Evolutionary conservation across 441 rosid genomes (phyloP).

Genomic region (Capsella rubella): DNA sequence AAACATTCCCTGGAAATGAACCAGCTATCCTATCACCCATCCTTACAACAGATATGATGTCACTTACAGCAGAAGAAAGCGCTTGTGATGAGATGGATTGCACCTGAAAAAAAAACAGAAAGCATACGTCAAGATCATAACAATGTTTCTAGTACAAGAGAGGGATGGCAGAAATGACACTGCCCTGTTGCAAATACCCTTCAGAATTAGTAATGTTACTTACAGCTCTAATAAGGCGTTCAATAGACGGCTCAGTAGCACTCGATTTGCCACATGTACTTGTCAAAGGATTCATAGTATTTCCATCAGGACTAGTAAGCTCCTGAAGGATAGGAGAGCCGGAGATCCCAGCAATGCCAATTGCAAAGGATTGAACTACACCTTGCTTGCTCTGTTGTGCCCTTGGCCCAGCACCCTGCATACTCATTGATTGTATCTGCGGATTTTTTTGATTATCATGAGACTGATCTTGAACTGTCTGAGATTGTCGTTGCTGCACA

Average conservation of each 20-base stretch:
- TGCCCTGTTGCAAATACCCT: background rate
- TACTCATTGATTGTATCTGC: constrained; percentile 65
- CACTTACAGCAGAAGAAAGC: constrained; percentile 77
- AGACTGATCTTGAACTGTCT: constrained; percentile 64
- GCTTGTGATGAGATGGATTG: constrained; percentile 74
- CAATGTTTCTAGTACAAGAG: constrained; percentile 20
- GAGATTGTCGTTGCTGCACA: constrained; percentile 67
- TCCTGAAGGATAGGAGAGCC: constrained; percentile 94
- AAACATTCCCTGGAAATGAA: constrained; percentile 87
- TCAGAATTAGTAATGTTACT: constrained; percentile 40
- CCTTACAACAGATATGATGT: constrained; percentile 86
- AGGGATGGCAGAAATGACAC: constrained; percentile 18
- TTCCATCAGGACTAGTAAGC: constrained; percentile 70
- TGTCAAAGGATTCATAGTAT: constrained; percentile 58
- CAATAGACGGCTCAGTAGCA: constrained; percentile 78
- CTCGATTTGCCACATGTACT: constrained; percentile 63
- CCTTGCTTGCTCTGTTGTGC: constrained; percentile 63
- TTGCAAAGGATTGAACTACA: constrained; percentile 78
- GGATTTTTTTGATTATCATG: constrained; percentile 76
- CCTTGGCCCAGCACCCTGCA: constrained; percentile 53
- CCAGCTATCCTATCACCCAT: constrained; percentile 94
- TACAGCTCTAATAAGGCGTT: constrained; percentile 83
- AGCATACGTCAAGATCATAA: constrained; percentile 25
- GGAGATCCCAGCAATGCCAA: constrained; percentile 95
- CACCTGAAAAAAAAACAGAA: constrained; percentile 65